phyloP scores from a whole-genome alignment of 331 rosid species.

The Acacia pycnantha region DNA sequence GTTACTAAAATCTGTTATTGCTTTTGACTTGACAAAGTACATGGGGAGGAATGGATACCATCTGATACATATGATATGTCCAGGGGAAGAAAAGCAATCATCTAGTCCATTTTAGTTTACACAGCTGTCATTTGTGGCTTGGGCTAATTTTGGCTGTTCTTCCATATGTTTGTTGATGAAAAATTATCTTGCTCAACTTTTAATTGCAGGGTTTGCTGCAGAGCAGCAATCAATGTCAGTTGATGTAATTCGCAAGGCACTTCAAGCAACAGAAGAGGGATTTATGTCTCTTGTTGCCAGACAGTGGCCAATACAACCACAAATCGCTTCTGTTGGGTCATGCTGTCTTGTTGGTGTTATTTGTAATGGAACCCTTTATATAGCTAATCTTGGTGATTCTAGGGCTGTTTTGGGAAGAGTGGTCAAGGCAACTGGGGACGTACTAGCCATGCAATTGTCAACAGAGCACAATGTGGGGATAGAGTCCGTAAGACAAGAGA shows the following conservation, averaged over 20 bases:
- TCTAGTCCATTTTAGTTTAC: conserved; percentile 2
- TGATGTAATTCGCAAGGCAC: conserved; percentile 91
- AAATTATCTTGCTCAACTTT: conserved; percentile 19
- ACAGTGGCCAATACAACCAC: conserved; percentile 78
- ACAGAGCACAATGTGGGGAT: conserved; percentile 81
- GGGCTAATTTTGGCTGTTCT: conserved; percentile 6
- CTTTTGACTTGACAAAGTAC: background rate
- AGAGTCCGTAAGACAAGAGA: conserved; percentile 86
- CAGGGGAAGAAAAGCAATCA: conserved; percentile 11
- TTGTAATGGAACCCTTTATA: conserved; percentile 71
- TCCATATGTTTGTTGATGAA: background rate
- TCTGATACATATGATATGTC: background rate
- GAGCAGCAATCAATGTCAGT: conserved; percentile 87
- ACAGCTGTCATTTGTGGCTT: background rate
- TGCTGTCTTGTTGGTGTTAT: conserved; percentile 94
- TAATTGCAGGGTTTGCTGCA: conserved; percentile 67
- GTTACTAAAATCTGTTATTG: background rate
- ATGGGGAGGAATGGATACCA: background rate
- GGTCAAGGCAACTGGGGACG: conserved; percentile 88
- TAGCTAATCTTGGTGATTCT: conserved; percentile 95
- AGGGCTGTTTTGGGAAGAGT: conserved; percentile 95
- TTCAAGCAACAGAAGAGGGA: conserved; percentile 97
- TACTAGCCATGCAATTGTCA: conserved; percentile 74
- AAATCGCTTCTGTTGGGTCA: conserved; percentile 99
- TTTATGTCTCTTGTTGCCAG: conserved; percentile 74